Base-by-base conservation (phyloP, 345 rosid genomes). In the Gossypium australe region DNA sequence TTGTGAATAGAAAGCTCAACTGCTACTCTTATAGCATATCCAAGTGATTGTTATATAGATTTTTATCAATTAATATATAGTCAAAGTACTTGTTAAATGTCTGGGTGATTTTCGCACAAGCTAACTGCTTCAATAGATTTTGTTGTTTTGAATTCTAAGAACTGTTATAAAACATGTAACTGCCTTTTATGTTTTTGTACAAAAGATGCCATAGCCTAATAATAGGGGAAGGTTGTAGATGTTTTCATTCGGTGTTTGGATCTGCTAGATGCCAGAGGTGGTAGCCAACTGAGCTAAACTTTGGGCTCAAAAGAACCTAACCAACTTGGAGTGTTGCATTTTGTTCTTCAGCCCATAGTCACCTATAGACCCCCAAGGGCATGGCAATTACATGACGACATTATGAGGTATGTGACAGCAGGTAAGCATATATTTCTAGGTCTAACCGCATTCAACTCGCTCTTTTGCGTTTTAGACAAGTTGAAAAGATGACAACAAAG, bases 261-360 rank as follows among this genome's bases (percentile, higher is more conserved):
- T 2, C 12, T 45, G 13, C 13, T 47, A 11, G 13, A 47, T 47
- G 13, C 3, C 7, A 34, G 41, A 7, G 41, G 41, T 34, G 41
- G 7, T 34, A 34, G 7, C 41, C 41, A 34, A 5, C 41, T 34
- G 41, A 34, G 41, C 41, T 34, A 5, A 34, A 5, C 41, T 34
- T 34, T 34, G 41, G 41, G 41, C 41, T 34, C 13, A 25, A 24
- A 59, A 59, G 8, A 59, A 59, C 14, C 60, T 11, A 25, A 3
- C 41, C 59, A 68, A 49, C 59, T 68, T 49, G 72, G 72, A 27
- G 44, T 25, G 72, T 45, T 49, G 14, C 60, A 25, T 51, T 27
- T 69, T 17, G 58, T 69, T 20, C 9, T 51, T 27, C 0, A 16
- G 24, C 25, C 47, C 20, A 14, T 25, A 27, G 58, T 27, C 9